phyloP scores from a whole-genome alignment of 257 asterid species.

The Rubia yunnanensis region DNA sequence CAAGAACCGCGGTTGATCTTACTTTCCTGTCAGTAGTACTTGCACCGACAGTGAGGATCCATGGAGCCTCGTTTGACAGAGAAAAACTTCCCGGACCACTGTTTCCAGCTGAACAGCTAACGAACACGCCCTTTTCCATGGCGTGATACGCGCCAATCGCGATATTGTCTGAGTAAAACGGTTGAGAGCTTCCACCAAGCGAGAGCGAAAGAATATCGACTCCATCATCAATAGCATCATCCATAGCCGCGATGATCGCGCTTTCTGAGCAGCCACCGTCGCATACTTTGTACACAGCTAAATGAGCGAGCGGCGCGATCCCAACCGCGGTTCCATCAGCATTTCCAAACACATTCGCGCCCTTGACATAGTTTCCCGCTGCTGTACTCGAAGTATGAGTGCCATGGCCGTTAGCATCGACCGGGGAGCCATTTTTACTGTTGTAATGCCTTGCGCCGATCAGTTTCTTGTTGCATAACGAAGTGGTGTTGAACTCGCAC shows the following conservation, averaged over 20 bases:
- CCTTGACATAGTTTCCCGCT: neutral
- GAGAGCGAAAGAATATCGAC: constrained; percentile 5
- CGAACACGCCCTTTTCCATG: constrained; percentile 3
- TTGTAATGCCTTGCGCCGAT: constrained; percentile 1
- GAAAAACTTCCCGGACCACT: neutral
- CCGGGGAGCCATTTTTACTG: neutral
- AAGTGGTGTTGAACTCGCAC: neutral
- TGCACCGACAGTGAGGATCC: constrained; percentile 7
- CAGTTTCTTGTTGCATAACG: constrained; percentile 1
- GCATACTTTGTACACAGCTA: constrained; percentile 1
- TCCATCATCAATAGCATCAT: neutral
- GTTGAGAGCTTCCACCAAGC: neutral
- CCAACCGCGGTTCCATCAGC: constrained; percentile 8
- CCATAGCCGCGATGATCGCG: neutral
- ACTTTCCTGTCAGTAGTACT: neutral
- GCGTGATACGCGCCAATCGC: neutral
- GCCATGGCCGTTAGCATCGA: neutral
- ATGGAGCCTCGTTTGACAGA: constrained; percentile 7
- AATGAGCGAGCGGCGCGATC: constrained; percentile 7
- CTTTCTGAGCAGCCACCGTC: neutral
- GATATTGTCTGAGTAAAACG: neutral
- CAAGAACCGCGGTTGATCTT: neutral
- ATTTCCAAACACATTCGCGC: constrained; percentile 2
- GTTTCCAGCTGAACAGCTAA: constrained; percentile 10
- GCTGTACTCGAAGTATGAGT: constrained; percentile 4